These are phyloP conservation scores for Dianthus caryophyllus DNA, from an alignment of 148 eudicot genomes.

Conservation along the genomic window DNA sequence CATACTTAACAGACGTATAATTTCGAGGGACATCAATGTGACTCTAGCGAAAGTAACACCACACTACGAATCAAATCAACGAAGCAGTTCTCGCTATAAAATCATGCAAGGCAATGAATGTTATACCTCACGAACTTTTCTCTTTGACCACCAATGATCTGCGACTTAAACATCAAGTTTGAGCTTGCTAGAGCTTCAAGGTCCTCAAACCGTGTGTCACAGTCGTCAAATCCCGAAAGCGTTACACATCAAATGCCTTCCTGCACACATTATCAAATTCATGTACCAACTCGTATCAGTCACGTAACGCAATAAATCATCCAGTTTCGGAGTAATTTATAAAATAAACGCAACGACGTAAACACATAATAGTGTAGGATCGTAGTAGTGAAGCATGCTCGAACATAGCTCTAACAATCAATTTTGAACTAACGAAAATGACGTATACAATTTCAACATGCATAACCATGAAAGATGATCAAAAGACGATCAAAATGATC, in stretches of 20 bases:
- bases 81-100: background rate
- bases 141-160: constrained; percentile 32
- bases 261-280: background rate
- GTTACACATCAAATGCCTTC: background rate
- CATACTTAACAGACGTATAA: background rate
- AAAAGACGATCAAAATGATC: background rate
- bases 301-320: too few relatives aligned
- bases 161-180: constrained; percentile 18
- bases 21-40: background rate
- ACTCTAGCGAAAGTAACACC: background rate
- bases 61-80: background rate
- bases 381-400: background rate
- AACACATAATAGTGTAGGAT: too few relatives aligned
- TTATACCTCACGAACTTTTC: constrained; percentile 40
- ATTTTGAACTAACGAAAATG: background rate
- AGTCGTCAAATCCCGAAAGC: background rate
- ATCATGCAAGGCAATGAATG: background rate
- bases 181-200: background rate
- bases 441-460: too few relatives aligned
- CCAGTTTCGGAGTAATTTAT: too few relatives aligned
- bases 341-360: too few relatives aligned
- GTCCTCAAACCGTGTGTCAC: background rate
- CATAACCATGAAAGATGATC: background rate
- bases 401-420: background rate
- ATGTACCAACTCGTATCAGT: too few relatives aligned